phyloP scores from a whole-genome alignment of 257 asterid genomes.

The Fraxinus quadrangulata region DNA sequence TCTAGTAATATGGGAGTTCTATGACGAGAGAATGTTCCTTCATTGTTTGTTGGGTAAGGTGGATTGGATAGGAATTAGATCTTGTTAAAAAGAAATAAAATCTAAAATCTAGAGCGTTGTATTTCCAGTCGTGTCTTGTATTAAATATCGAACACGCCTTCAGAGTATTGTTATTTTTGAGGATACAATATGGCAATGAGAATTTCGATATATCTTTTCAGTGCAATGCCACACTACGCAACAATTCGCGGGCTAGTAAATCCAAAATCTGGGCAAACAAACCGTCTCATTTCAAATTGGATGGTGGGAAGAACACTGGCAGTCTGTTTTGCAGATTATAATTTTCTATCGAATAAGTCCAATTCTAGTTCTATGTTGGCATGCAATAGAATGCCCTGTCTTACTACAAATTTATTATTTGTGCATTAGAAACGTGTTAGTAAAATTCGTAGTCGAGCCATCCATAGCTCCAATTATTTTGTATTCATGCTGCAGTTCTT shows the following conservation, averaged over 20 bases:
- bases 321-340: neutral
- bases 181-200: conserved; percentile 3
- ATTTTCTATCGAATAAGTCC: too few relatives aligned
- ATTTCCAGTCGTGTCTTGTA: neutral
- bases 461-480: conserved; percentile 17
- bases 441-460: neutral
- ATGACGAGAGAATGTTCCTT: neutral
- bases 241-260: conserved; percentile 12
- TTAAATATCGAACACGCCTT: neutral
- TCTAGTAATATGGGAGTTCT: neutral
- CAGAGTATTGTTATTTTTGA: neutral
- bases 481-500: too few relatives aligned
- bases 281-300: conserved; percentile 6
- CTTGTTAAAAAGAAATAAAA: neutral
- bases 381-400: too few relatives aligned
- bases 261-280: conserved; percentile 12
- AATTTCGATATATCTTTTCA: conserved; percentile 21
- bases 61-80: neutral
- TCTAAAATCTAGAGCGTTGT: too few relatives aligned
- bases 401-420: too few relatives aligned
- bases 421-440: too few relatives aligned
- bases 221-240: conserved; percentile 10
- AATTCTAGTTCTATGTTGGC: too few relatives aligned
- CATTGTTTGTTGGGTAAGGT: neutral
- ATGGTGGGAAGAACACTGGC: conserved; percentile 4